phyloP scores from a whole-genome alignment of 2,329 filamentous ascomycete genomes.

The Huntiella moniliformis region DNA sequence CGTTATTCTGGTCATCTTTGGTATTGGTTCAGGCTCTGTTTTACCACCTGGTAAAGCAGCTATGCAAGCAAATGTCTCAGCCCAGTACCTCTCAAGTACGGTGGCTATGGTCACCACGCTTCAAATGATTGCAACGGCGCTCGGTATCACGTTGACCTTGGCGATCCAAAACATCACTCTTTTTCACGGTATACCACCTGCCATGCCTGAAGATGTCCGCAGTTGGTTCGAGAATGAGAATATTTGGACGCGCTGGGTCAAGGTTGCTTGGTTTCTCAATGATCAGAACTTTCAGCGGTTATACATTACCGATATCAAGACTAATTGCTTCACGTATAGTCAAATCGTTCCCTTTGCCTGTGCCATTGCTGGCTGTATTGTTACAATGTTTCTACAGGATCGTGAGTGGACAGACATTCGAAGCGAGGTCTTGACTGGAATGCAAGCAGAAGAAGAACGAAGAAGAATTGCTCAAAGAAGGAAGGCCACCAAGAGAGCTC shows the following conservation, averaged over 20 bases:
- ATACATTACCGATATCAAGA: not conserved
- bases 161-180: not conserved
- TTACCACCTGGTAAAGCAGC: constrained; percentile 2
- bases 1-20: constrained; percentile 4
- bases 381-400: not conserved
- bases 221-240: too few relatives aligned
- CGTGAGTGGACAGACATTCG: constrained; percentile 4
- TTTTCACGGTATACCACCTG: not conserved
- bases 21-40: constrained; percentile 2
- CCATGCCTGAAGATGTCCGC: too few relatives aligned
- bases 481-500: not conserved
- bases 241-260: not conserved
- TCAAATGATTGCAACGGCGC: not conserved
- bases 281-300: not conserved
- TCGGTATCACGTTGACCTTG: not conserved
- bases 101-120: constrained; percentile 4
- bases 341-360: not conserved
- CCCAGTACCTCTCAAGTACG: not conserved
- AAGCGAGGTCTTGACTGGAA: not conserved
- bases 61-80: constrained; percentile 4
- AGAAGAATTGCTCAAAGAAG: not conserved
- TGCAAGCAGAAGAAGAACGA: constrained; percentile 2
- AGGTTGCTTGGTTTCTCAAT: not conserved
- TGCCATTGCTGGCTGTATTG: not conserved
- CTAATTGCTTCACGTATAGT: not conserved